A percentile compares a stretch with the other conserved stretches of the same genome.
These are phyloP conservation scores for Cladorrhinum sp. DNA, from an alignment of 2,329 filamentous ascomycete species.

Conservation along the genomic window DNA sequence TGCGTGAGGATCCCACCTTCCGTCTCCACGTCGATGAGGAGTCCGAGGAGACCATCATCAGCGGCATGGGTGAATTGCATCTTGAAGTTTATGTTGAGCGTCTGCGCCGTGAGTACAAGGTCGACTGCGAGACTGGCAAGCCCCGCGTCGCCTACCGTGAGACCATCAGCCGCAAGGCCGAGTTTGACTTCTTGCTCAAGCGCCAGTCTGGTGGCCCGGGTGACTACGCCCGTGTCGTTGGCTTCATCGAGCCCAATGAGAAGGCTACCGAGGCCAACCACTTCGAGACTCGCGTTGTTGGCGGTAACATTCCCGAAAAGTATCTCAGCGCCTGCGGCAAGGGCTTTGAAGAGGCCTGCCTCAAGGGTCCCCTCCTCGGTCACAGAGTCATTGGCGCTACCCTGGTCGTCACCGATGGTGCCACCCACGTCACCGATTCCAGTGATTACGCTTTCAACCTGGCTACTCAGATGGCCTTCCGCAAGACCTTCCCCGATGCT, in stretches of 20 bases:
- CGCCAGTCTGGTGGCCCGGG: conserved; percentile 94
- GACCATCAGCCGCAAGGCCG: conserved; percentile 74
- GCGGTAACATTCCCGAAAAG: conserved; percentile 92
- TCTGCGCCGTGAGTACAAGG: conserved; percentile 93
- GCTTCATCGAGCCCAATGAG: conserved; percentile 82
- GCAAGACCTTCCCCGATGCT: conserved; percentile 81
- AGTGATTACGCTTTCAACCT: conserved; percentile 95
- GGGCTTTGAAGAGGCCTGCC: conserved; percentile 79
- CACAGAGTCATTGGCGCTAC: conserved; percentile 85
- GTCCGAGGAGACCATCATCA: conserved; percentile 95
- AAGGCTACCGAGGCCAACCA: conserved; percentile 68
- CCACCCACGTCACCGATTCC: conserved; percentile 96
- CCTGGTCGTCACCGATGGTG: conserved; percentile 95
- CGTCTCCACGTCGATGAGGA: conserved; percentile 88
- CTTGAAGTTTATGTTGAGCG: conserved; percentile 97
- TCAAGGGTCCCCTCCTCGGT: conserved; percentile 85
- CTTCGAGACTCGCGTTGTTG: conserved; percentile 84
- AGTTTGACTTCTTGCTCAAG: conserved; percentile 91
- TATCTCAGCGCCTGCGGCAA: conserved; percentile 93
- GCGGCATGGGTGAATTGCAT: conserved; percentile 96
- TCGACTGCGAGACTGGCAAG: conserved; percentile 92
- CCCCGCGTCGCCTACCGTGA: conserved; percentile 97
- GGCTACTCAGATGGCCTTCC: conserved; percentile 94
- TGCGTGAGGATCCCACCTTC: conserved; percentile 97
- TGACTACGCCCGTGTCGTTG: conserved; percentile 89